phyloP scores from a whole-genome alignment of 2,329 filamentous ascomycete genomes.

The Parastagonospora avenae region DNA sequence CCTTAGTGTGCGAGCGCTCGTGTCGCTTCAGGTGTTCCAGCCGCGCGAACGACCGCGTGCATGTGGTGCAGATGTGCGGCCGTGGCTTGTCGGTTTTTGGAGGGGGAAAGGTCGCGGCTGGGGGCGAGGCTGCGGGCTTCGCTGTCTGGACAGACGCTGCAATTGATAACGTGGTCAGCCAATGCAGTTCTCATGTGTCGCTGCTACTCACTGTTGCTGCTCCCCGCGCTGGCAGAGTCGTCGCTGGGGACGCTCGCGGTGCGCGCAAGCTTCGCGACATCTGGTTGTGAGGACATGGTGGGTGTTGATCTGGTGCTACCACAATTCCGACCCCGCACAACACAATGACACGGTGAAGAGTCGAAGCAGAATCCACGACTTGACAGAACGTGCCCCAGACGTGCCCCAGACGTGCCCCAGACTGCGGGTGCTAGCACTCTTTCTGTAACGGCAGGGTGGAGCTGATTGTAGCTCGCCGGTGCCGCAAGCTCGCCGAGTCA shows the following conservation, averaged over 20 bases:
- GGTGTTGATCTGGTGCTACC: conserved; percentile 18
- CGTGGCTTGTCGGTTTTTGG: conserved; percentile 97
- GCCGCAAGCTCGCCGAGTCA: conserved; percentile 19
- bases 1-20: conserved; percentile 96
- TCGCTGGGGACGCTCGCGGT: conserved; percentile 34
- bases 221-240: conserved; percentile 34
- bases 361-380: conserved; percentile 2
- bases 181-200: background rate
- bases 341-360: conserved; percentile 10
- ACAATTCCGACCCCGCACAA: conserved; percentile 14
- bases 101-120: conserved; percentile 65
- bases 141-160: conserved; percentile 40
- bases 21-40: conserved; percentile 97
- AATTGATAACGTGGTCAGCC: conserved; percentile 24
- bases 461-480: conserved; percentile 18
- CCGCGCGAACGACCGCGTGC: conserved; percentile 88
- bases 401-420: conserved; percentile 1
- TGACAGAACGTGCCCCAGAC: background rate
- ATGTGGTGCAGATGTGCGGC: conserved; percentile 91
- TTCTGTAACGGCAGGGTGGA: conserved; percentile 10
- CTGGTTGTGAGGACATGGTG: conserved; percentile 32
- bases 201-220: conserved; percentile 39
- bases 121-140: conserved; percentile 35
- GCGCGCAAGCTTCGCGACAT: conserved; percentile 33
- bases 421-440: conserved; percentile 5